Conservation (phyloP, 768 basidiomycete genomes). For the Suillus occidentalis region DNA sequence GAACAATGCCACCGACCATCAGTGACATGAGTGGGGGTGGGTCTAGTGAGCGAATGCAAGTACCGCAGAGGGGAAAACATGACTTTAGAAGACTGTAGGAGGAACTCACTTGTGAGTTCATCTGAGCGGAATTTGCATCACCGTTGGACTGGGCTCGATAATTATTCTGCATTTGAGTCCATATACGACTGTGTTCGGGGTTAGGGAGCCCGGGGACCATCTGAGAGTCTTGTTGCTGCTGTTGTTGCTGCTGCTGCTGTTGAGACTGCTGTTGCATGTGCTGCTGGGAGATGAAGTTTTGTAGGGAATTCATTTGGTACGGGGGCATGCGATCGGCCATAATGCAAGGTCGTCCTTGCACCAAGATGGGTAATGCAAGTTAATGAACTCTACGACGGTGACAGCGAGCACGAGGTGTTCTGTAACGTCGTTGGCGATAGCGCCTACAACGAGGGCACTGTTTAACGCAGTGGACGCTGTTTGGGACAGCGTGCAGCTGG, state of each 20-base stretch:
- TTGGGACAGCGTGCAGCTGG: constrained; percentile 29
- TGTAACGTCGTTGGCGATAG: constrained; percentile 23
- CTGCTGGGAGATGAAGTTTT: constrained; percentile 43
- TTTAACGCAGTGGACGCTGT: constrained; percentile 49
- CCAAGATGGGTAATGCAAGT: constrained; percentile 29
- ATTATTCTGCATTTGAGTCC: constrained; percentile 49
- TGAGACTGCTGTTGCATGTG: constrained; percentile 40
- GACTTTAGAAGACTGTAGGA: constrained; percentile 1
- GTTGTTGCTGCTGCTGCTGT: constrained; percentile 40
- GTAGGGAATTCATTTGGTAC: constrained; percentile 53
- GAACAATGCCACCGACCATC: constrained; percentile 6
- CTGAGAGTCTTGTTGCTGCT: constrained; percentile 40
- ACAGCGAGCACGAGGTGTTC: constrained; percentile 21
- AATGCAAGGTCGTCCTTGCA: constrained; percentile 34
- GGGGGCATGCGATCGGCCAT: constrained; percentile 64
- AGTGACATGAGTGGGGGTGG: constrained; percentile 10
- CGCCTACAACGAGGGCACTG: constrained; percentile 37
- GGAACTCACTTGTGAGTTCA: constrained; percentile 49
- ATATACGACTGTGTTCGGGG: constrained; percentile 53
- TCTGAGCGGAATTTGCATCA: constrained; percentile 40
- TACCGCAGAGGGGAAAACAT: constrained; percentile 11
- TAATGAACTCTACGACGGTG: constrained; percentile 28
- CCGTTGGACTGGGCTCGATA: constrained; percentile 43
- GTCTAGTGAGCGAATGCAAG: constrained; percentile 20
- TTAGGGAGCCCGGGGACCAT: constrained; percentile 43